Base-by-base conservation (phyloP, 75 land plant species). In the Pinus tabuliformis region DNA sequence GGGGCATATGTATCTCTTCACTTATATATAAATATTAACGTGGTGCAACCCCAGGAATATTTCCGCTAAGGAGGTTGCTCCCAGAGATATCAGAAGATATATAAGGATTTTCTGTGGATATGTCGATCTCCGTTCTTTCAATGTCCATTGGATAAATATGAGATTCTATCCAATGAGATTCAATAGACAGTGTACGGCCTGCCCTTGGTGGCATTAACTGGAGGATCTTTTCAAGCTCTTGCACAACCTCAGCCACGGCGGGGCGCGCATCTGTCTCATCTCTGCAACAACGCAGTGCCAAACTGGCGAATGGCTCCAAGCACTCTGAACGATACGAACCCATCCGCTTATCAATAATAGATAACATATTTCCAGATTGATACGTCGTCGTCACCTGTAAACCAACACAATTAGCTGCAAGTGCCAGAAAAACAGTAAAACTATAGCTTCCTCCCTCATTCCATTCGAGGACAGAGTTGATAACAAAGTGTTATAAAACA, bases 211-310 rank as follows among this genome's bases (percentile, higher is more conserved):
- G 88, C 60, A 76, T 78, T 73, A 76, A 78, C 24, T 61, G 58
- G 58, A 70, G 63, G 17, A 89, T 80, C 73, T 77, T 60, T 59
- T 91, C 92, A 26, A 94, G 76, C 74, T 80, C 85, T 57, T 89
- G 79, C 3, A 92, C 92, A 1, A 92, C 92, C 39, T 86, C 95
- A 36, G 76, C 56, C 87, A 92, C 92, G 1, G 88, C 80, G 24
- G 95, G 95, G 18, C 97, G 75, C 6, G 42, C 59, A 66, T 92
- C 84, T 6, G 93, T 73, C 33, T 87, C 82, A 33, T 86, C 90
- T 12, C 68, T 75, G 75, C 94, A 93, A 62, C 99, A 95, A 17
- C 59, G 57, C 21, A 91, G 60, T 6, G 99, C 96, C 20, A 95
- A 76, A 16, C 70, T 37, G 36, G 82, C 56, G 56, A 96, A 90